A percentile compares a stretch with the other conserved stretches of the same genome.
Evolutionary conservation across 2,329 filamentous ascomycete species (phyloP).

Genomic region (Sporothrix mexicana): DNA sequence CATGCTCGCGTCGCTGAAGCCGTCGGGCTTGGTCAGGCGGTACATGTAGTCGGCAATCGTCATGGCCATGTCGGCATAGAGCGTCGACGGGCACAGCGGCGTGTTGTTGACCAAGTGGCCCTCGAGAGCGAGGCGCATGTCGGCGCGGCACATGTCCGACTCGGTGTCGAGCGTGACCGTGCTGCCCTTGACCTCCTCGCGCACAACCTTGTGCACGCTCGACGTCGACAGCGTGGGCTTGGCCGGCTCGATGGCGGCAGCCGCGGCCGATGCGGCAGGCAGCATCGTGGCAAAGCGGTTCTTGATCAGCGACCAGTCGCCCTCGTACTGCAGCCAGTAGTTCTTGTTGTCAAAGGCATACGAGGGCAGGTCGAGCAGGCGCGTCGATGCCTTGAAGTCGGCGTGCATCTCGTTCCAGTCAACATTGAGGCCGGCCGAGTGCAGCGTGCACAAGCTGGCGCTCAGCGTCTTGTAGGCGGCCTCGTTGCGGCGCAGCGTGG

Average conservation of each 20-base stretch:
- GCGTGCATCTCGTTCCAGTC: constrained; percentile 74
- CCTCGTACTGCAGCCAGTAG: constrained; percentile 69
- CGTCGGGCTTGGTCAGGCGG: constrained; percentile 64
- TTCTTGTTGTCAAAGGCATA: constrained; percentile 77
- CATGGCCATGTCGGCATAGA: constrained; percentile 57
- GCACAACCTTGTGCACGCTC: constrained; percentile 67
- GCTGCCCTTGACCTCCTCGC: constrained; percentile 66
- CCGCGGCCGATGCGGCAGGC: constrained; percentile 43
- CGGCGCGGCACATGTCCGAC: constrained; percentile 68
- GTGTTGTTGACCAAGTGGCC: constrained; percentile 73
- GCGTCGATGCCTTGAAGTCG: constrained; percentile 49
- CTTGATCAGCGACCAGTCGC: constrained; percentile 76
- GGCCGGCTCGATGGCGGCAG: constrained; percentile 44
- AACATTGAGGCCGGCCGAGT: constrained; percentile 66
- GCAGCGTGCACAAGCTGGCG: constrained; percentile 62
- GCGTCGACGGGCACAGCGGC: constrained; percentile 67
- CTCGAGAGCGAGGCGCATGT: constrained; percentile 64
- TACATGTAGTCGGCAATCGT: constrained; percentile 70
- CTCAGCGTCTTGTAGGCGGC: constrained; percentile 68
- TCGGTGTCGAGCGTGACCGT: constrained; percentile 66
- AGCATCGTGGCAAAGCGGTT: constrained; percentile 56
- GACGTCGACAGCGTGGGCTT: constrained; percentile 67
- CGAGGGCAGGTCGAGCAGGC: constrained; percentile 67
- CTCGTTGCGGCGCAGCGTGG: constrained; percentile 68
- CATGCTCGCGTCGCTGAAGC: constrained; percentile 33